phyloP scores from a whole-genome alignment of 129 eudicot species.

The Chrysanthemum lavandulifolium region DNA sequence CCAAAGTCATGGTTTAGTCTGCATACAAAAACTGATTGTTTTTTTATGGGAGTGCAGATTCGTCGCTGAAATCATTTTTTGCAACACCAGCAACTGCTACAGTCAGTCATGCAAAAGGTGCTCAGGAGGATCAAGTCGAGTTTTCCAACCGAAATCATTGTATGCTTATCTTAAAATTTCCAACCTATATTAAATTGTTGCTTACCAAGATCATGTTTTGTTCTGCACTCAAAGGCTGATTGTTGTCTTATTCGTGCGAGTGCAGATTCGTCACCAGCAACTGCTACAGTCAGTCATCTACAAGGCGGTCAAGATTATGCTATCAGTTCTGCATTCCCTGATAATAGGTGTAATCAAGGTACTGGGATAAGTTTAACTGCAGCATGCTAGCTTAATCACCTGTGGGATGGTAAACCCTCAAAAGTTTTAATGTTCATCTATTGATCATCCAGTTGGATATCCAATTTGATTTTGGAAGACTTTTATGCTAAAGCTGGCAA shows the following conservation, averaged over 20 bases:
- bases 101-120: background rate
- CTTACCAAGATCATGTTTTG: too few relatives aligned
- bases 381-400: slow-evolving; percentile 7
- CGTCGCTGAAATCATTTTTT: background rate
- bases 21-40: background rate
- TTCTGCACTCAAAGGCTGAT: background rate
- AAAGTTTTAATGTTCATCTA: background rate
- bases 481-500: too few relatives aligned
- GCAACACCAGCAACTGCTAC: background rate
- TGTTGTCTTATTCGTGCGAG: background rate
- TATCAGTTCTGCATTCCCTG: background rate
- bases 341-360: slow-evolving; percentile 4
- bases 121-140: slow-evolving; percentile 1
- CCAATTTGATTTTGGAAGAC: too few relatives aligned
- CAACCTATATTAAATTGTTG: background rate
- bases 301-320: background rate
- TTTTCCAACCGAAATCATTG: slow-evolving; percentile 2
- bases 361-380: background rate
- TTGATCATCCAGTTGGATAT: background rate
- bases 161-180: background rate
- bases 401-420: slow-evolving; percentile 13
- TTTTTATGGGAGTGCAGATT: background rate
- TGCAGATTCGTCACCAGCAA: slow-evolving; percentile 16
- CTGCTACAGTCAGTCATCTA: slow-evolving; percentile 6
- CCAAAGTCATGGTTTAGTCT: too few relatives aligned